A percentile compares a stretch with the other conserved stretches of the same genome.
These are phyloP conservation scores for Xylaria curta DNA, from an alignment of 495 filamentous ascomycete species.

Conservation along the genomic window DNA sequence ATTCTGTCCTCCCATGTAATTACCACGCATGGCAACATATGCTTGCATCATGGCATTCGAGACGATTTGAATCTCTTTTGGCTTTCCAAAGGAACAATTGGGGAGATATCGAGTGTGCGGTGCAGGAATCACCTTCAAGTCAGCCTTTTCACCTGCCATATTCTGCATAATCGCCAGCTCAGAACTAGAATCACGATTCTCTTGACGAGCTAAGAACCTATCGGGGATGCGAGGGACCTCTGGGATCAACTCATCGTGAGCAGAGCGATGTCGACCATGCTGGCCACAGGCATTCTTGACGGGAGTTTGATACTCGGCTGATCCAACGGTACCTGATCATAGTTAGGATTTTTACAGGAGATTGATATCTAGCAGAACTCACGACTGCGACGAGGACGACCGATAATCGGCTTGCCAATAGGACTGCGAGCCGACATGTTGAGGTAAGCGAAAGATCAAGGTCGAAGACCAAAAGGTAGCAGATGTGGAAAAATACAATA, in stretches of 20 bases:
- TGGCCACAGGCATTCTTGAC: neutral
- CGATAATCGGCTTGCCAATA: slow-evolving; percentile 3
- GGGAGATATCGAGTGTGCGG: slow-evolving; percentile 25
- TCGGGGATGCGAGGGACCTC: slow-evolving; percentile 23
- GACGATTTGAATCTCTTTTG: slow-evolving; percentile 21
- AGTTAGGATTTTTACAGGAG: neutral
- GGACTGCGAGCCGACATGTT: slow-evolving; percentile 21
- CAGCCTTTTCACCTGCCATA: neutral
- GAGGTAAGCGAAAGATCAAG: neutral
- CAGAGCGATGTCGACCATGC: neutral
- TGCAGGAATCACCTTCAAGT: neutral
- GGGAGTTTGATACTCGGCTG: neutral
- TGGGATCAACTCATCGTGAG: neutral
- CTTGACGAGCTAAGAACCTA: neutral
- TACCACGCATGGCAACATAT: slow-evolving; percentile 38
- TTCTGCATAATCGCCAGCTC: neutral
- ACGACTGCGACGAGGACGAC: slow-evolving; percentile 24
- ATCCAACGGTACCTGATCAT: neutral
- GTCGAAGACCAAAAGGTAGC: neutral
- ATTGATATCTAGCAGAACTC: neutral
- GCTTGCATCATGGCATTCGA: slow-evolving; percentile 33
- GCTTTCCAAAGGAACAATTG: slow-evolving; percentile 23
- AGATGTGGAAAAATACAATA: neutral
- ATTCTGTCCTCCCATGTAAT: slow-evolving; percentile 5
- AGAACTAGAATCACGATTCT: neutral